Evolutionary conservation across 306 rosid species (phyloP), one percentile per base, ranked within the genome.

Genomic region (Quercus gilva): DNA sequence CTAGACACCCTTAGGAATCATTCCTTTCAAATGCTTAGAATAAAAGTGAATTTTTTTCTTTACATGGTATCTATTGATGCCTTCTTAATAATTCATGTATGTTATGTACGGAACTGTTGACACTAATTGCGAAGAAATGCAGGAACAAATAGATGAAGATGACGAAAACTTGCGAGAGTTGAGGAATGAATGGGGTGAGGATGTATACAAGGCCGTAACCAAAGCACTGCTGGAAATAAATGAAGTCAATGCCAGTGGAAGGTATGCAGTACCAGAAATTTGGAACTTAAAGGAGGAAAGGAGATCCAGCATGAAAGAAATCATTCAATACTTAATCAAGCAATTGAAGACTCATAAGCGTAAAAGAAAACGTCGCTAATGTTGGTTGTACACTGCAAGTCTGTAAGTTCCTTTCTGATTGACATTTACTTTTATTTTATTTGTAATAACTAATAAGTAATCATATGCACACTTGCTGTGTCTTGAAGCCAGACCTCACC

Each of bases 191-290:
- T 57, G 74, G 49, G 94, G 92, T 23, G 86, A 79, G 71, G 84
- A 26, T 2, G 88, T 77, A 1, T 87, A 77, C 78, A 60, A 80
- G 60, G 91, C 91, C 29, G 92, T 89, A 63, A 63, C 69, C 21
- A 72, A 80, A 33, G 92, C 95, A 19, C 55, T 91, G 63, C 45
- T 45, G 80, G 92, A 89, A 84, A 79, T 91, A 60, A 88, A 91
- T 37, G 89, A 87, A 78, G 85, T 88, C 80, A 91, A 91, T 75
- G 80, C 91, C 15, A 91, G 91, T 79, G 95, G 91, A 82, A 84
- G 90, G 75, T 91, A 91, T 60, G 49, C 80, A n/a, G 53, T 74
- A 23, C 26, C 86, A 21, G 92, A 91, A 77, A 59, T 91, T 78
- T 91, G 92, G 95, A 87, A 88, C 86, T 71, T 45, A 76, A 79